phyloP scores from a whole-genome alignment of 805 yeast genomes.

The Metschnikowia gelsemii region DNA sequence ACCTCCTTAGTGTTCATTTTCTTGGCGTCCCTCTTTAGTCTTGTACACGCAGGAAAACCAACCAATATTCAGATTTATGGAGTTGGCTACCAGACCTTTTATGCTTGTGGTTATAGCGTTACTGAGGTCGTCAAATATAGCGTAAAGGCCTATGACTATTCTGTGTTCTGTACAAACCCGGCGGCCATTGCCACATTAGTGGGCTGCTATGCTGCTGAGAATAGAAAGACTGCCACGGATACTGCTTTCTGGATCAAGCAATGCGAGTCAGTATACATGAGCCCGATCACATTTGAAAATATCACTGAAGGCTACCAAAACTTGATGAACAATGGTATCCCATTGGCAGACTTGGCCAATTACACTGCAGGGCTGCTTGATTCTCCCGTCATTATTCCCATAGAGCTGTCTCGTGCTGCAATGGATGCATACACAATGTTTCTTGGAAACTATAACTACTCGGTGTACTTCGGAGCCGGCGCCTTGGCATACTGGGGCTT shows the following conservation, averaged over 20 bases:
- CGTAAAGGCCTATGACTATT: conserved; percentile 6
- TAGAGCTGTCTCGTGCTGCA: conserved; percentile 13
- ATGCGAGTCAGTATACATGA: conserved; percentile 9
- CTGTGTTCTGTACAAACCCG: conserved; percentile 13
- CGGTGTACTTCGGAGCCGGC: conserved; percentile 39
- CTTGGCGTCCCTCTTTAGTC: conserved; percentile 4
- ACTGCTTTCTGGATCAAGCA: conserved; percentile 8
- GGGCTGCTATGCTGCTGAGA: conserved; percentile 13
- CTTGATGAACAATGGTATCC: conserved; percentile 7
- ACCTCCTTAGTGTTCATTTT: not conserved
- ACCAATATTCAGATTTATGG: conserved; percentile 10
- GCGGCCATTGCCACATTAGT: conserved; percentile 17
- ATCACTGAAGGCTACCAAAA: conserved; percentile 13
- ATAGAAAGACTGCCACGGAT: conserved; percentile 2
- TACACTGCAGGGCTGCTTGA: conserved; percentile 11
- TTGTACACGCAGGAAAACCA: conserved; percentile 14
- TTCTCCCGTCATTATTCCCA: conserved; percentile 28
- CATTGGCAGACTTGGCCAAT: conserved; percentile 11
- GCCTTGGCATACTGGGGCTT: conserved; percentile 50
- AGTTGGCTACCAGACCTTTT: conserved; percentile 12
- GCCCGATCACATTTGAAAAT: conserved; percentile 11
- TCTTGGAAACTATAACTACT: conserved; percentile 40
- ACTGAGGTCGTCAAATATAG: conserved; percentile 9
- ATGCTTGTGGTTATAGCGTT: conserved; percentile 14
- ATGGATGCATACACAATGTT: conserved; percentile 31